Base-by-base conservation (phyloP, 164 flowering plant genomes). In the Piper betle region DNA sequence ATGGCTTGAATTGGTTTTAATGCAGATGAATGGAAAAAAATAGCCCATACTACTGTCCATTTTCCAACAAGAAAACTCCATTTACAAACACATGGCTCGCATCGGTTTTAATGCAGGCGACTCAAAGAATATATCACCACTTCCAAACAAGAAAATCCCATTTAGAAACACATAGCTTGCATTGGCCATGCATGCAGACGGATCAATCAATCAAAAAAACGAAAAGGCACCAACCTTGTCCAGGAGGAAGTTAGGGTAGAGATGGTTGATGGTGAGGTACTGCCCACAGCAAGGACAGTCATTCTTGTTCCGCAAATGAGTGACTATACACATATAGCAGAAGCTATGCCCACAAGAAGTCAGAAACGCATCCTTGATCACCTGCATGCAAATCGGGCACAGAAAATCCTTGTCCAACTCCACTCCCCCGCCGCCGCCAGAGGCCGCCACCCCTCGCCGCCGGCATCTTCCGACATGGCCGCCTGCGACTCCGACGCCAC, bases 311-410 rank as follows among this genome's bases (percentile, higher is more conserved):
- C 83, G 77, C 17, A 93, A 84, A 75, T 93, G 99, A 39, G 96
- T 93, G 39, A 74, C 77, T 59, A 93, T 88, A 52, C 99, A 93
- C 93, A 86, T 93, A 74, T 88, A 93, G 69, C 99, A 93, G 72
- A 86, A 93, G 73, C 94, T 90, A 68, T 93, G 99, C 1, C 99
- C 97, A 56, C 99, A 93, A 2, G 87, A 76, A 13, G 99, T 93
- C 0, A 93, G 79, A 62, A 93, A 90, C 39, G 97, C 99, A 52
- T 90, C 99, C 69, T 84, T 93, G 17, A 93, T 82, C 6, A 84
- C 79, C 75, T 93, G 97, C 92, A 90, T 93, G 67, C 99, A 93
- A 25, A 93, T 88, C 70, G 97, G 99, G 61, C 99, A 90, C 62
- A 85, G 62, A 37, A 80, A 72, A 39, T 93, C 97, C 74, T 76